These are phyloP conservation scores for Metschnikowia kofuensis DNA, from an alignment of 805 yeast species.

Conservation along the genomic window DNA sequence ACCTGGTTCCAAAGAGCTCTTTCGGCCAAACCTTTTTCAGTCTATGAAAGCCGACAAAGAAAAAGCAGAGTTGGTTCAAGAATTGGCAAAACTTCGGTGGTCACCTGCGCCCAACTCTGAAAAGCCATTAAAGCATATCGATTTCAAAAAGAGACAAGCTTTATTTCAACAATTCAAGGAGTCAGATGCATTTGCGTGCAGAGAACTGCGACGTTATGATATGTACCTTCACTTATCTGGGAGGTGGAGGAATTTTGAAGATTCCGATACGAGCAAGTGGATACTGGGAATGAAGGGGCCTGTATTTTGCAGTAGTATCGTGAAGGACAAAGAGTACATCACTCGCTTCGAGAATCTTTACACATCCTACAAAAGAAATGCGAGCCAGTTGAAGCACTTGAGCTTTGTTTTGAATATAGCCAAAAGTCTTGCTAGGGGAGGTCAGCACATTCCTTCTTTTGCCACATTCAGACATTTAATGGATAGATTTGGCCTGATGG, in stretches of 20 bases:
- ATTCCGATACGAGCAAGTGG: conserved; percentile 25
- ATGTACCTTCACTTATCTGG: conserved; percentile 30
- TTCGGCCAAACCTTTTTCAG: conserved; percentile 19
- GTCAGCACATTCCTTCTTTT: conserved; percentile 23
- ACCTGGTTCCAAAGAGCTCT: neutral
- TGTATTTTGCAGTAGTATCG: conserved; percentile 11
- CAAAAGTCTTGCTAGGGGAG: conserved; percentile 10
- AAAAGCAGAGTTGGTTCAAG: conserved; percentile 19
- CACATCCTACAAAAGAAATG: conserved; percentile 12
- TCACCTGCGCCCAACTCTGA: neutral
- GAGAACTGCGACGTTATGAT: conserved; percentile 22
- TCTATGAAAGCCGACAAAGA: conserved; percentile 16
- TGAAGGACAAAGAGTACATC: conserved; percentile 23
- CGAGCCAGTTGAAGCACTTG: conserved; percentile 10
- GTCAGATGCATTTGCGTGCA: conserved; percentile 23
- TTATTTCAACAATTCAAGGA: conserved; percentile 13
- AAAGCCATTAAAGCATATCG: neutral
- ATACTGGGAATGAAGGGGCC: conserved; percentile 18
- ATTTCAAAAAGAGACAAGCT: neutral
- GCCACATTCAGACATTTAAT: conserved; percentile 24
- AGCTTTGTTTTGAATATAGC: conserved; percentile 12
- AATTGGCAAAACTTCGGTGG: conserved; percentile 9
- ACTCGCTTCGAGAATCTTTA: conserved; percentile 19
- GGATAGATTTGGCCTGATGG: conserved; percentile 22
- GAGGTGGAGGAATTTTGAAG: conserved; percentile 31